These are phyloP conservation scores for Lolium multiflorum DNA, from an alignment of 176 grass and related monocot genomes.

Conservation along the genomic window DNA sequence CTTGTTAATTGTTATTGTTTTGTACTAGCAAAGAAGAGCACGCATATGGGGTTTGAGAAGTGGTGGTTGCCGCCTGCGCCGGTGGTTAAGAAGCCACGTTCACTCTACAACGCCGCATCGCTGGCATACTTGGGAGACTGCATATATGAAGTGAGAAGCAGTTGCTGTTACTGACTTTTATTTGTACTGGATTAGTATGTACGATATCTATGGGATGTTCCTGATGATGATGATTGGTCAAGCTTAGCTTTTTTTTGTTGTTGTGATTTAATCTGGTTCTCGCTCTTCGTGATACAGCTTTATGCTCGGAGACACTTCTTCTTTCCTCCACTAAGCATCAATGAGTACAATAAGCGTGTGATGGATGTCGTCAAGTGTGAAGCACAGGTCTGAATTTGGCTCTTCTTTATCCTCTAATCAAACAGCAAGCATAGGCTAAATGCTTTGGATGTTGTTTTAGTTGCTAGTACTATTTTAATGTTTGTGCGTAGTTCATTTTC, in stretches of 20 bases:
- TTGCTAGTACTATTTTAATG: slow-evolving; percentile 27
- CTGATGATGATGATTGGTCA: slow-evolving; percentile 10
- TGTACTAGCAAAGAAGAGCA: slow-evolving; percentile 56
- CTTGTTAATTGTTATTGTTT: slow-evolving; percentile 18
- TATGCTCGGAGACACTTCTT: slow-evolving; percentile 97
- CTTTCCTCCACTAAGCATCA: slow-evolving; percentile 92
- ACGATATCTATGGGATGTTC: neutral
- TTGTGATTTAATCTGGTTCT: slow-evolving; percentile 36
- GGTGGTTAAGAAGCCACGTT: slow-evolving; percentile 85
- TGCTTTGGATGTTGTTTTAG: neutral
- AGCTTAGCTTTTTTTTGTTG: slow-evolving; percentile 2
- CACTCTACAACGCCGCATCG: slow-evolving; percentile 76
- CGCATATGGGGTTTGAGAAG: slow-evolving; percentile 84
- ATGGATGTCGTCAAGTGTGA: slow-evolving; percentile 96
- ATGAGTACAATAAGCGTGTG: slow-evolving; percentile 91
- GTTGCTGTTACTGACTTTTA: neutral
- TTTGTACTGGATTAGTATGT: neutral
- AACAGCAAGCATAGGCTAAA: neutral
- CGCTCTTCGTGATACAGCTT: slow-evolving; percentile 56
- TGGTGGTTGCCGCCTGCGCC: slow-evolving; percentile 81
- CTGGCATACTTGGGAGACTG: slow-evolving; percentile 97
- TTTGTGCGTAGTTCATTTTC: neutral
- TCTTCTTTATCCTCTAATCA: slow-evolving; percentile 39
- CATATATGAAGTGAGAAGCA: slow-evolving; percentile 84
- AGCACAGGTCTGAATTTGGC: slow-evolving; percentile 68